These are phyloP conservation scores for Parasitella parasitica DNA, from an alignment of 371 early-diverging fungal species.

Conservation along the genomic window DNA sequence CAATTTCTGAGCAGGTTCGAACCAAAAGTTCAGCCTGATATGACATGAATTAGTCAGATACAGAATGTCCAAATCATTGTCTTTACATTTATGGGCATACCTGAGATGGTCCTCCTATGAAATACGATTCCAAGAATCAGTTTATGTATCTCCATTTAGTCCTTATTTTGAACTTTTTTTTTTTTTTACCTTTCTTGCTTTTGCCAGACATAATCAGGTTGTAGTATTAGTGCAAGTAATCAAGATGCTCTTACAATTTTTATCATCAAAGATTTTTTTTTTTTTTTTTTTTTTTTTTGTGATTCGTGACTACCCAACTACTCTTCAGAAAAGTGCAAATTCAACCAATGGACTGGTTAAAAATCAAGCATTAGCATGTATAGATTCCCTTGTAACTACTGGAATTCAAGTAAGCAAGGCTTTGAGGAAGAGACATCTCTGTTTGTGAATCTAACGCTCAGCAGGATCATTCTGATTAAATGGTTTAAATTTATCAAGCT, in stretches of 20 bases:
- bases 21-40: slow-evolving; percentile 75
- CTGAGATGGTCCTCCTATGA: slow-evolving; percentile 31
- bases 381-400: too few relatives aligned
- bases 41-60: background rate
- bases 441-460: too few relatives aligned
- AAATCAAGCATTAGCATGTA: too few relatives aligned
- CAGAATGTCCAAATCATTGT: background rate
- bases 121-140: background rate
- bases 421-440: too few relatives aligned
- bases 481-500: too few relatives aligned
- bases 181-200: slow-evolving; percentile 31
- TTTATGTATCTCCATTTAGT: background rate
- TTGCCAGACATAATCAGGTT: slow-evolving; percentile 23
- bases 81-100: background rate
- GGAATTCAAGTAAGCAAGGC: too few relatives aligned
- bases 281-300: background rate
- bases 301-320: background rate
- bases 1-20: slow-evolving; percentile 87
- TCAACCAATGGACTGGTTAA: background rate
- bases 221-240: slow-evolving; percentile 8
- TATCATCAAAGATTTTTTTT: background rate
- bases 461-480: too few relatives aligned
- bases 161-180: too few relatives aligned
- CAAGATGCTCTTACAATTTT: background rate
- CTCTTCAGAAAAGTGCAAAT: background rate